phyloP scores from a whole-genome alignment of 306 rosid species.

The Quercus rubra region DNA sequence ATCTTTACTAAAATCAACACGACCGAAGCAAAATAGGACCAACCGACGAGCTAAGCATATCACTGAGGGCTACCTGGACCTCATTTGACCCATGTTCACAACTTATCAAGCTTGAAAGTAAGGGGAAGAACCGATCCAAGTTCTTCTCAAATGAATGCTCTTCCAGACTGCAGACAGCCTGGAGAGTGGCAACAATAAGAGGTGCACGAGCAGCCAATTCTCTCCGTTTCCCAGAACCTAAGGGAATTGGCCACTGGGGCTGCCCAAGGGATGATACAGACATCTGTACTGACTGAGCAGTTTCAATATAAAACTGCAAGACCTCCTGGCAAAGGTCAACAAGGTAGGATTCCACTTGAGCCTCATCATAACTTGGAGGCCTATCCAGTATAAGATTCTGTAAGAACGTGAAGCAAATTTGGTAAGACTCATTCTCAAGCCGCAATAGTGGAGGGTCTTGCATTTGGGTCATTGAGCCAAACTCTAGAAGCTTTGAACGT shows the following conservation, averaged over 20 bases:
- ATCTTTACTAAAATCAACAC: conserved; percentile 48
- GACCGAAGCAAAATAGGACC: conserved; percentile 86
- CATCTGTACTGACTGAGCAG: conserved; percentile 44
- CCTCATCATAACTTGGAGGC: conserved; percentile 57
- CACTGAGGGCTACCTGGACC: conserved; percentile 82
- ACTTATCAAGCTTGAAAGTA: conserved; percentile 73
- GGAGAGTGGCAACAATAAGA: conserved; percentile 88
- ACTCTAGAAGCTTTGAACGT: conserved; percentile 89
- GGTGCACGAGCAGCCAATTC: conserved; percentile 92
- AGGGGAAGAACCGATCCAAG: conserved; percentile 75
- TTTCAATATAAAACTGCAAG: conserved; percentile 65
- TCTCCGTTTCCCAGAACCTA: conserved; percentile 81
- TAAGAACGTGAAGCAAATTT: conserved; percentile 81
- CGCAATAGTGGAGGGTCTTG: conserved; percentile 98
- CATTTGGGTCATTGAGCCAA: conserved; percentile 89
- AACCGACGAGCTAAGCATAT: conserved; percentile 77
- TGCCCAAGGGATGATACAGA: conserved; percentile 53
- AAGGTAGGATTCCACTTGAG: conserved; percentile 70
- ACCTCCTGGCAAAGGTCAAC: conserved; percentile 73
- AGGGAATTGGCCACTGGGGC: conserved; percentile 75
- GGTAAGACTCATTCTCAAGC: conserved; percentile 90
- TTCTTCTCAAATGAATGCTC: conserved; percentile 71
- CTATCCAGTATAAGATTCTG: conserved; percentile 77
- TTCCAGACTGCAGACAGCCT: conserved; percentile 71
- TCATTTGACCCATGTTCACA: conserved; percentile 97